Base-by-base conservation (phyloP, 2,329 filamentous ascomycete species). In the Monilinia fructicola region DNA sequence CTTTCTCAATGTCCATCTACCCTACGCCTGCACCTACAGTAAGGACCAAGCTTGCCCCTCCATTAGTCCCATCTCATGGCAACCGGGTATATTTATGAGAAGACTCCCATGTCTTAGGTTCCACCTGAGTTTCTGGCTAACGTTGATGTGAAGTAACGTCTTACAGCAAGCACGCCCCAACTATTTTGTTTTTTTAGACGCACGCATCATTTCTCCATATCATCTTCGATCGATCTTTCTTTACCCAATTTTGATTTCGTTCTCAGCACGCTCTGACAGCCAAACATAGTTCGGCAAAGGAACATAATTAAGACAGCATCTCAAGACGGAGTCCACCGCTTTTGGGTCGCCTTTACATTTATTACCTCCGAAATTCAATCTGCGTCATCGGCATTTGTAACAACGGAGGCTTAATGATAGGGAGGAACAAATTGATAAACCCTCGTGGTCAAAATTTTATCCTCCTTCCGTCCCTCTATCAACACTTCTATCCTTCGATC, bases 111-210 rank as follows among this genome's bases (percentile, higher is more conserved):
- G 23, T 42, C 28, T 14, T 42, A 60, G 44, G n/a, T 31, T 28
- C 26, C 48, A 44, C 54, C 12, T 59, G 44, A 60, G 52, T 60
- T 38, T 65, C 21, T 65, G 35, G 63, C 63, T 65, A 60, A 60
- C 44, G 16, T 42, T 23, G 31, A 65, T 59, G 54, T 52, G 31
- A 65, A 65, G 63, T 59, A 60, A 58, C 54, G 31, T 56, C 35
- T 59, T 64, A 31, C 38, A 64, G 52, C 21, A 64, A 54, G 50
- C 31, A 26, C 35, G n/a, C 50, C 18, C 50, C 23, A 63, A 46
- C 40, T 48, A 35, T 59, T 31, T 59, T 46, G 16, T 54, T 42
- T 54, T 42, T 14, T 35, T 55, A 35, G 31, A 35, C 31, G 31
- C 23, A 58, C 21, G 21, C 31, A 44, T 23, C 38, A n/a, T 23